phyloP scores from a whole-genome alignment of 1,284 basidiomycete genomes.

The Malassezia arunalokei region DNA sequence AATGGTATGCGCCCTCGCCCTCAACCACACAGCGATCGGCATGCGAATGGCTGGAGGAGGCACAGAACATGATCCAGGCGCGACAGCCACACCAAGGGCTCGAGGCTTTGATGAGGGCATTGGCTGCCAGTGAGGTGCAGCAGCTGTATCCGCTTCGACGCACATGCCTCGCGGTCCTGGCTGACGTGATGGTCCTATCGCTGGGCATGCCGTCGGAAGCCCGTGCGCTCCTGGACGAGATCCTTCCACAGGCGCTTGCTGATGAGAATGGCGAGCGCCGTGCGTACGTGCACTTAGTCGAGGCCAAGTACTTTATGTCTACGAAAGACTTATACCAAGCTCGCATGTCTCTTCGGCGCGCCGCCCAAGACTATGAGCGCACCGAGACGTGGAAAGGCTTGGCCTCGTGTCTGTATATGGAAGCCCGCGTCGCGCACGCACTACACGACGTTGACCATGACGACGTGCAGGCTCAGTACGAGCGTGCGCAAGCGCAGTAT shows the following conservation, averaged over 20 bases:
- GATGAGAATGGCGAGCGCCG: conserved; percentile 14
- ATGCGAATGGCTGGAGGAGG: conserved; percentile 2
- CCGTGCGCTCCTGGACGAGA: conserved; percentile 5
- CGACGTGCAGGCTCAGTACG: not conserved
- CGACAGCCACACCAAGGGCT: conserved; percentile 9
- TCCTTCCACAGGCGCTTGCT: conserved; percentile 9
- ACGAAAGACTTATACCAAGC: not conserved
- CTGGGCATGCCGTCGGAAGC: conserved; percentile 5
- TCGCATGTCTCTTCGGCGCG: not conserved
- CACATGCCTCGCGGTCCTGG: conserved; percentile 7
- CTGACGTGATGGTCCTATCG: not conserved
- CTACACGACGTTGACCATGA: not conserved
- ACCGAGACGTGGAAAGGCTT: conserved; percentile 5
- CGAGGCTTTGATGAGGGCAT: conserved; percentile 3
- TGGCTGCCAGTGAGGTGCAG: conserved; percentile 4
- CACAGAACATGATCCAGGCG: not conserved
- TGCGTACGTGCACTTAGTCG: not conserved
- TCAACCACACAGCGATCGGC: not conserved
- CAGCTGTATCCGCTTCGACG: conserved; percentile 8
- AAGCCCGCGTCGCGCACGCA: not conserved
- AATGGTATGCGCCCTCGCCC: not conserved
- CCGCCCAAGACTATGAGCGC: not conserved
- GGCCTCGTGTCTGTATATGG: conserved; percentile 6
- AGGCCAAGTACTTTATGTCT: not conserved
- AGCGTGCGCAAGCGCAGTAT: not conserved